phyloP scores from a whole-genome alignment of 306 rosid species.

The Rubus idaeus region DNA sequence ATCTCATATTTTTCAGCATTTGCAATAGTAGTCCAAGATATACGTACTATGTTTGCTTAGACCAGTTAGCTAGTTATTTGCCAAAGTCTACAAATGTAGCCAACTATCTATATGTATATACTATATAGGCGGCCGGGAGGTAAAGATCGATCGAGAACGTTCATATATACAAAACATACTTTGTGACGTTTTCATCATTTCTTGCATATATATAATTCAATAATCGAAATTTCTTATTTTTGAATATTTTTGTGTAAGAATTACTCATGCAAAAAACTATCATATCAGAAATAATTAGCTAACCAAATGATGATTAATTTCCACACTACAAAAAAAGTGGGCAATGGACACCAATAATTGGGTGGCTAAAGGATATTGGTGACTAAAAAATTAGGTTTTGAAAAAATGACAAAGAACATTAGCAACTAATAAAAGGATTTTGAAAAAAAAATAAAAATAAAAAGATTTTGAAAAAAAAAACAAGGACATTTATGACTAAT shows the following conservation, averaged over 20 bases:
- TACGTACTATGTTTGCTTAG: not conserved
- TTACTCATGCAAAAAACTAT: not conserved
- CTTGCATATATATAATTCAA: too few species aligned
- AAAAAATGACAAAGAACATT: too few species aligned
- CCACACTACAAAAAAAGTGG: too few species aligned
- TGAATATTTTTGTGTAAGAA: too few species aligned
- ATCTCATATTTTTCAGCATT: not conserved
- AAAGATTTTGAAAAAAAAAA: too few species aligned
- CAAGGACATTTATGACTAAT: too few species aligned
- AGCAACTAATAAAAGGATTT: too few species aligned
- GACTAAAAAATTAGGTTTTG: too few species aligned
- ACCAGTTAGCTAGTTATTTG: not conserved
- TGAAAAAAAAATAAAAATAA: too few species aligned
- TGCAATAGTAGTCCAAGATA: not conserved
- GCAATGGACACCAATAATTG: too few species aligned
- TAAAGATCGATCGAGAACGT: not conserved
- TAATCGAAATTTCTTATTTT: too few species aligned
- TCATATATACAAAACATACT: not conserved
- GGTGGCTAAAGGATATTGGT: too few species aligned
- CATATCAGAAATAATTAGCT: not conserved
- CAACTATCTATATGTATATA: not conserved
- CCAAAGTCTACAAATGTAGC: constrained; percentile 3
- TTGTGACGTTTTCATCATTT: not conserved
- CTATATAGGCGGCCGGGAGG: not conserved
- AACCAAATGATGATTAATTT: not conserved